Evolutionary conservation across 2,329 filamentous ascomycete genomes (phyloP).

Genomic region (Sclerotinia minor): DNA sequence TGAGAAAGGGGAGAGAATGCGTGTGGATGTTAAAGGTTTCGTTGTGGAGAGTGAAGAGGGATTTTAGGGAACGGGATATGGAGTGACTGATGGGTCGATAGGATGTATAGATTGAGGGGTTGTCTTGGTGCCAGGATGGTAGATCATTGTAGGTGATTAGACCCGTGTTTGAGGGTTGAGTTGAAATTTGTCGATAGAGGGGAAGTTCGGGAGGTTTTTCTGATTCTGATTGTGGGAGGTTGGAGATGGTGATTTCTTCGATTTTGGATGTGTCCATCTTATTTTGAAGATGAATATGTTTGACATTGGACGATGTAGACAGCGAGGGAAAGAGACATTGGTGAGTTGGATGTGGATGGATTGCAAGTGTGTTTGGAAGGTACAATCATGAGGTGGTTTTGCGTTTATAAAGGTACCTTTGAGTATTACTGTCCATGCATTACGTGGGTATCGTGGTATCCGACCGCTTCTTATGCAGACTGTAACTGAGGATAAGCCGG

Average conservation of each 20-base stretch:
- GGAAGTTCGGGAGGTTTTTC: background rate
- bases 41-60: slow-evolving; percentile 6
- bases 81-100: slow-evolving; percentile 18
- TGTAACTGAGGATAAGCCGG: background rate
- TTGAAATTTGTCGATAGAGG: no score
- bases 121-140: slow-evolving; percentile 20
- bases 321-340: slow-evolving; percentile 3
- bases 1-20: slow-evolving; percentile 9
- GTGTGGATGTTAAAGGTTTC: slow-evolving; percentile 23
- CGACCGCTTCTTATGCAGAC: background rate
- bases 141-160: slow-evolving; percentile 21
- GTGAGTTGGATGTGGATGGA: background rate
- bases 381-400: background rate
- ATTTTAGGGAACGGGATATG: background rate
- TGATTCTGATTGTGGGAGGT: background rate
- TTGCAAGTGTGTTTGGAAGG: background rate
- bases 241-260: background rate
- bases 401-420: background rate
- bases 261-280: background rate
- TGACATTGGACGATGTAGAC: background rate
- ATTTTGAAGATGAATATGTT: background rate
- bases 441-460: background rate
- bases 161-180: no score
- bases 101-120: slow-evolving; percentile 9
- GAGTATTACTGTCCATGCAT: background rate